A percentile compares a stretch with the other conserved stretches of the same genome.
phyloP scores from a whole-genome alignment of 192 early-diverging fungal species.

The Gryganskiella cystojenkinii region DNA sequence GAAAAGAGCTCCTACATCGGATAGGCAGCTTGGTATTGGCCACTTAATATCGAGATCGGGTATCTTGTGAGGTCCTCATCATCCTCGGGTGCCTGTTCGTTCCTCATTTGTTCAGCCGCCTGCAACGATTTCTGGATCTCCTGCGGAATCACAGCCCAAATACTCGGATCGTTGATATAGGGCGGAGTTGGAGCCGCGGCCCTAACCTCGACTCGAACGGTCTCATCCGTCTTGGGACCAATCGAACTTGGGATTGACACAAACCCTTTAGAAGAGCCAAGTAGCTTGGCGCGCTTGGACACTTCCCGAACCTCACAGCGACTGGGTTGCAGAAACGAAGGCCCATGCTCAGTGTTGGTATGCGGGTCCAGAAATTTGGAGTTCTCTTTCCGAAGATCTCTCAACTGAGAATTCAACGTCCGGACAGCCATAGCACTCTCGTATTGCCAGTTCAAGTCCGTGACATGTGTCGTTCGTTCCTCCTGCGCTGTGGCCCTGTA shows the following conservation, averaged over 20 bases:
- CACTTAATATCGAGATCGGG: conserved; percentile 61
- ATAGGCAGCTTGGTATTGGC: conserved; percentile 60
- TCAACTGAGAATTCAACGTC: conserved; percentile 62
- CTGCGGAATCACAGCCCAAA: conserved; percentile 55
- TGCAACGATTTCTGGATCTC: conserved; percentile 47
- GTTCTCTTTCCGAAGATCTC: conserved; percentile 53
- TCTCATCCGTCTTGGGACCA: conserved; percentile 17
- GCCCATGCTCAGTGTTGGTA: conserved; percentile 65
- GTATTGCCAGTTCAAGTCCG: conserved; percentile 62
- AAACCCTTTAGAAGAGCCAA: background rate
- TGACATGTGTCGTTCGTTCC: conserved; percentile 19
- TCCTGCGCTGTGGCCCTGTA: conserved; percentile 12
- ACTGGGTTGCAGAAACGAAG: conserved; percentile 59
- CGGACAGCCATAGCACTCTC: conserved; percentile 62
- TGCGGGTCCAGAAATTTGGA: conserved; percentile 66
- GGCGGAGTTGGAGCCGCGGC: conserved; percentile 27
- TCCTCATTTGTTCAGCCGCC: conserved; percentile 12
- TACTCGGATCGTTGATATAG: conserved; percentile 27
- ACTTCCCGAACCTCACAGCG: conserved; percentile 29
- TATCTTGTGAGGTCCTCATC: conserved; percentile 50
- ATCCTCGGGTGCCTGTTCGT: conserved; percentile 6
- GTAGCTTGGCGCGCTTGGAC: background rate
- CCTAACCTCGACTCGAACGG: conserved; percentile 26
- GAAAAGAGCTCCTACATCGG: conserved; percentile 55
- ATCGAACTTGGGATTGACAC: conserved; percentile 26